A percentile compares a stretch with the other conserved stretches of the same genome.
These are phyloP conservation scores for Hygrophorus russula DNA, from an alignment of 768 basidiomycete species.

Conservation along the genomic window DNA sequence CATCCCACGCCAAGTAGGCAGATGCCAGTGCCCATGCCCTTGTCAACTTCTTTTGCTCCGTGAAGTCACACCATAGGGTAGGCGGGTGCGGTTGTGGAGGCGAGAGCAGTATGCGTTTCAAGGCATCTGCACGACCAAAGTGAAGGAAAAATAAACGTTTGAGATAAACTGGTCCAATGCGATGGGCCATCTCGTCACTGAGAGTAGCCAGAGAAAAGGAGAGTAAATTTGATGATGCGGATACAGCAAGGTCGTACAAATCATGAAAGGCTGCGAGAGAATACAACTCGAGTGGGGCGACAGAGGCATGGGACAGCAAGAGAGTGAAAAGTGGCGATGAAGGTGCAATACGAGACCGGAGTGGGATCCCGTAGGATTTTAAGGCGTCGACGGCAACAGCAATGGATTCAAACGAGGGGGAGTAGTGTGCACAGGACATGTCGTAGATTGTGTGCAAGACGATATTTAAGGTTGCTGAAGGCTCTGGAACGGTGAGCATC, in stretches of 20 bases:
- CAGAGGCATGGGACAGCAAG: slow-evolving; percentile 56
- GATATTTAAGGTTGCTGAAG: slow-evolving; percentile 56
- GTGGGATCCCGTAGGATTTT: slow-evolving; percentile 46
- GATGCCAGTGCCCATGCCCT: slow-evolving; percentile 76
- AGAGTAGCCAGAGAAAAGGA: slow-evolving; percentile 57
- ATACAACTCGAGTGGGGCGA: slow-evolving; percentile 63
- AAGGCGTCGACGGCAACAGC: slow-evolving; percentile 45
- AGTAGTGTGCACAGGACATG: slow-evolving; percentile 64
- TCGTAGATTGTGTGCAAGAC: slow-evolving; percentile 65
- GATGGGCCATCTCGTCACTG: slow-evolving; percentile 57
- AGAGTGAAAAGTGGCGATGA: slow-evolving; percentile 44
- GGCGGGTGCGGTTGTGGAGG: slow-evolving; percentile 74
- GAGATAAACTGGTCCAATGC: slow-evolving; percentile 67
- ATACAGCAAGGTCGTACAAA: slow-evolving; percentile 63
- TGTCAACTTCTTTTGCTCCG: slow-evolving; percentile 69
- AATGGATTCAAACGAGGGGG: slow-evolving; percentile 53
- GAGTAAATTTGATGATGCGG: slow-evolving; percentile 65
- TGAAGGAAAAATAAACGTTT: slow-evolving; percentile 79
- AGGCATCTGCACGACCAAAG: slow-evolving; percentile 70
- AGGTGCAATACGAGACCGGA: slow-evolving; percentile 35
- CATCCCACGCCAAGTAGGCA: slow-evolving; percentile 79
- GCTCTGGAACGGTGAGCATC: slow-evolving; percentile 49
- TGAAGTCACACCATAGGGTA: slow-evolving; percentile 53
- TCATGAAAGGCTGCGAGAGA: slow-evolving; percentile 56
- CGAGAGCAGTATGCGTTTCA: slow-evolving; percentile 66